phyloP scores from a whole-genome alignment of 163 green algal genomes.

The Chloroidium sp. region DNA sequence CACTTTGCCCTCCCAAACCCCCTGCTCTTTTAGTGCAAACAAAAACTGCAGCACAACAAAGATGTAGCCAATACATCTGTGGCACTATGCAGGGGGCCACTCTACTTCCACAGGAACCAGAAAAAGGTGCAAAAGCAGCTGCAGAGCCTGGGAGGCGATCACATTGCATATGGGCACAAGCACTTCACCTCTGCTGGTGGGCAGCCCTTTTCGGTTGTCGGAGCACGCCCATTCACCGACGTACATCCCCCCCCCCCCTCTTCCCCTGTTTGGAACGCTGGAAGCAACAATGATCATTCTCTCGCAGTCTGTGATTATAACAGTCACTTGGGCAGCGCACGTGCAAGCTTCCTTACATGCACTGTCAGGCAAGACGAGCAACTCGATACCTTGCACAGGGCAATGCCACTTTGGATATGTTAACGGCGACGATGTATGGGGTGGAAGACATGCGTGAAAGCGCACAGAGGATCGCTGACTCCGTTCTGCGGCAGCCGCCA shows the following conservation, averaged over 20 bases:
- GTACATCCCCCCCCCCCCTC: not conserved
- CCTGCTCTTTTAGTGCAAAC: too few species aligned
- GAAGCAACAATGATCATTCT: not conserved
- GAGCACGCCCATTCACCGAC: conserved; percentile 7
- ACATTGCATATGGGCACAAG: conserved; percentile 21
- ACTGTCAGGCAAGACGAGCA: not conserved
- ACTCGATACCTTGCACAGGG: not conserved
- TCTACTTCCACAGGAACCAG: not conserved
- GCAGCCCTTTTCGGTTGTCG: conserved; percentile 1
- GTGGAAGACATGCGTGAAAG: conserved; percentile 25
- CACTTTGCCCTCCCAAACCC: too few species aligned
- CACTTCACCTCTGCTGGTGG: not conserved
- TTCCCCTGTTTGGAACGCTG: not conserved
- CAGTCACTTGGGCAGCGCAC: not conserved
- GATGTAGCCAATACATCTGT: not conserved
- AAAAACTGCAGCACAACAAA: not conserved
- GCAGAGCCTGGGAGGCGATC: conserved; percentile 8
- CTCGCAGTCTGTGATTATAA: too few species aligned
- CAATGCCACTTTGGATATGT: not conserved
- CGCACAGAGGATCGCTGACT: conserved; percentile 28
- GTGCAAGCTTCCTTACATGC: not conserved
- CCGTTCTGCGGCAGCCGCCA: not conserved
- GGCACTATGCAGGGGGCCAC: not conserved
- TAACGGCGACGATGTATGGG: conserved; percentile 21
- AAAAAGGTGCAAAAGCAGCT: conserved; percentile 6